These are phyloP conservation scores for Parietichytrium sp. DNA, from an alignment of 108 stramenopile species.

Conservation along the genomic window DNA sequence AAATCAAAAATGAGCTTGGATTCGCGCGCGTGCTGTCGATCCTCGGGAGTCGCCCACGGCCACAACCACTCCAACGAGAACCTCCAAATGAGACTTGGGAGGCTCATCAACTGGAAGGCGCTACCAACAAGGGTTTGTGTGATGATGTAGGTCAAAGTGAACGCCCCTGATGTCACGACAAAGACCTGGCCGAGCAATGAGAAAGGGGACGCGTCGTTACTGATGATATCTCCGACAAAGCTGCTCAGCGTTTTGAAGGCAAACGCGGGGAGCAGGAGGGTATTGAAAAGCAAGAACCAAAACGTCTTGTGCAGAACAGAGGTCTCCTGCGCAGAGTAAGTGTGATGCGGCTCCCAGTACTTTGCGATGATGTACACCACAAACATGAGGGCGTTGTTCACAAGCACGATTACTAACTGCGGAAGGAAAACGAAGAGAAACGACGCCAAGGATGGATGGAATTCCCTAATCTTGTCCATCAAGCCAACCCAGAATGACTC, in stretches of 20 bases:
- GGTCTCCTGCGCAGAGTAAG: slow-evolving; percentile 18
- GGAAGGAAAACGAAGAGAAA: slow-evolving; percentile 29
- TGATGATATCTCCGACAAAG: slow-evolving; percentile 12
- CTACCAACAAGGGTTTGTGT: not conserved
- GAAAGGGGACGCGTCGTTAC: not conserved
- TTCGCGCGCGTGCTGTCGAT: not conserved
- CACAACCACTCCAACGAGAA: not conserved
- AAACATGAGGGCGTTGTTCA: slow-evolving; percentile 7
- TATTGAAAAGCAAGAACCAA: slow-evolving; percentile 14
- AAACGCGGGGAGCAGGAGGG: slow-evolving; percentile 14
- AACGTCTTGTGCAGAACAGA: slow-evolving; percentile 11
- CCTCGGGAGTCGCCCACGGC: too few relatives aligned
- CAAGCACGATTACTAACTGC: not conserved
- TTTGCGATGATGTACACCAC: slow-evolving; percentile 3
- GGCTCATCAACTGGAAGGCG: slow-evolving; percentile 20
- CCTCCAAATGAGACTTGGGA: not conserved
- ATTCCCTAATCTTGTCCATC: not conserved
- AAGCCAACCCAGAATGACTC: not conserved
- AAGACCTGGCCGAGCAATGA: slow-evolving; percentile 6
- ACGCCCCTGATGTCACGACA: slow-evolving; percentile 9
- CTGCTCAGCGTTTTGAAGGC: slow-evolving; percentile 31
- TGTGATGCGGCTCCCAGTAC: slow-evolving; percentile 36
- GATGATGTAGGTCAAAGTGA: slow-evolving; percentile 24
- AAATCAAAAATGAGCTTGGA: not conserved
- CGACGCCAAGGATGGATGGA: not conserved